Conservation (phyloP, 345 rosid genomes). For the Citrus glauca region DNA sequence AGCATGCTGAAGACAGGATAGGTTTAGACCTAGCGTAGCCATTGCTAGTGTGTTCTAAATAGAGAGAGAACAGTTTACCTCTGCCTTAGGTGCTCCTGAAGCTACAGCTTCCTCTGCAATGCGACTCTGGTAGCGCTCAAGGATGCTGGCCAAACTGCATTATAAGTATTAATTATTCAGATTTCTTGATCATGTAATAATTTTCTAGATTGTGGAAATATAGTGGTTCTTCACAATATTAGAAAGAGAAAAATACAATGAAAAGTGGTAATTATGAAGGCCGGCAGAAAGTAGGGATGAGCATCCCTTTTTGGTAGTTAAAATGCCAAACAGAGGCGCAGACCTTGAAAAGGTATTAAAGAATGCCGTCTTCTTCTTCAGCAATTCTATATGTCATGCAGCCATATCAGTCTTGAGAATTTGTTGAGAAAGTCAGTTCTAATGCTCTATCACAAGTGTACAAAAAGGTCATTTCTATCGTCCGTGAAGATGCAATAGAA, state of each 20-base stretch:
- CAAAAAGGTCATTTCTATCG: too few species aligned
- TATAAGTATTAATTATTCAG: neutral
- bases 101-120: slow-evolving; percentile 20
- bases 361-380: neutral
- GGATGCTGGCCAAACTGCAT: slow-evolving; percentile 33
- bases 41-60: neutral
- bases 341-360: neutral
- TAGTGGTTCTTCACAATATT: neutral
- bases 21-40: neutral
- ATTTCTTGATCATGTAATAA: neutral
- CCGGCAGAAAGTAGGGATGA: neutral
- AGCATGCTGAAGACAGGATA: neutral
- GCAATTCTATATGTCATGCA: neutral
- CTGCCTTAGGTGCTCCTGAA: slow-evolving; percentile 11
- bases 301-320: neutral
- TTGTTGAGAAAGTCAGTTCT: neutral
- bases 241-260: neutral
- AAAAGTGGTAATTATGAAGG: too few species aligned
- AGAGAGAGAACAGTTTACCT: slow-evolving; percentile 16
- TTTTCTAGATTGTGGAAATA: neutral
- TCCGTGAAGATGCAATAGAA: neutral
- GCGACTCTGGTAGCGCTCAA: slow-evolving; percentile 23
- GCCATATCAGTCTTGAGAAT: neutral
- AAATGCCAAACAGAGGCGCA: neutral
- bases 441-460: too few species aligned